Conservation (phyloP, 768 basidiomycete genomes). For the Macrocybe gigantea region DNA sequence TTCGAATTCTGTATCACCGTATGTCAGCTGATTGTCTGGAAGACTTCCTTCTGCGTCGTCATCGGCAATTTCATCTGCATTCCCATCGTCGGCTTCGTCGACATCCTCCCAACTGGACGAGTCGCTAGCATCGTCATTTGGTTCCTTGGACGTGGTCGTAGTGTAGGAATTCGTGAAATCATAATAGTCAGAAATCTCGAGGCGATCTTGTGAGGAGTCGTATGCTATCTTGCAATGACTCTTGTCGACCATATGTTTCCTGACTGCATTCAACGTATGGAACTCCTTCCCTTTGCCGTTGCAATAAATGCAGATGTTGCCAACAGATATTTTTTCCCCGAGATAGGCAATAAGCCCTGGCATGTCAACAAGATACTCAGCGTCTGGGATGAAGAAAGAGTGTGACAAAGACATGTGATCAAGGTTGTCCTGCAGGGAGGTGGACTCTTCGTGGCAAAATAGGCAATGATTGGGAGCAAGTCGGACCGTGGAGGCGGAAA, state of each 20-base stretch:
- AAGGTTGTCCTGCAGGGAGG: slow-evolving; percentile 59
- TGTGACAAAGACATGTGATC: slow-evolving; percentile 84
- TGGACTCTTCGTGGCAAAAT: slow-evolving; percentile 63
- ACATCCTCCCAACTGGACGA: slow-evolving; percentile 27
- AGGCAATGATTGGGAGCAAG: slow-evolving; percentile 70
- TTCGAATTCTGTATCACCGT: slow-evolving; percentile 78
- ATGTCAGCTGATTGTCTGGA: slow-evolving; percentile 53
- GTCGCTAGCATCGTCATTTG: slow-evolving; percentile 14
- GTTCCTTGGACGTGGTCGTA: slow-evolving; percentile 18
- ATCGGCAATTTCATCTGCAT: slow-evolving; percentile 33
- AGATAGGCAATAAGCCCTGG: slow-evolving; percentile 79
- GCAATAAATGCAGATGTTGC: slow-evolving; percentile 90
- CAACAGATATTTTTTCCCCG: slow-evolving; percentile 90
- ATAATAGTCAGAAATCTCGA: slow-evolving; percentile 91
- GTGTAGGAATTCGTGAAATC: slow-evolving; percentile 86
- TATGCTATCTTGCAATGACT: slow-evolving; percentile 95
- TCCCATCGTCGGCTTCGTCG: slow-evolving; percentile 36
- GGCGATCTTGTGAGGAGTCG: slow-evolving; percentile 69
- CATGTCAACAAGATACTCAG: slow-evolving; percentile 82
- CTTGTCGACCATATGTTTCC: slow-evolving; percentile 96
- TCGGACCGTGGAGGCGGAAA: slow-evolving; percentile 62
- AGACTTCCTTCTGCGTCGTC: slow-evolving; percentile 39
- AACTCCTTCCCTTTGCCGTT: slow-evolving; percentile 79
- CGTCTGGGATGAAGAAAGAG: slow-evolving; percentile 95
- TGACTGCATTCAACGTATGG: slow-evolving; percentile 77